phyloP scores from a whole-genome alignment of 129 eudicot species.

The Tagetes patula region DNA sequence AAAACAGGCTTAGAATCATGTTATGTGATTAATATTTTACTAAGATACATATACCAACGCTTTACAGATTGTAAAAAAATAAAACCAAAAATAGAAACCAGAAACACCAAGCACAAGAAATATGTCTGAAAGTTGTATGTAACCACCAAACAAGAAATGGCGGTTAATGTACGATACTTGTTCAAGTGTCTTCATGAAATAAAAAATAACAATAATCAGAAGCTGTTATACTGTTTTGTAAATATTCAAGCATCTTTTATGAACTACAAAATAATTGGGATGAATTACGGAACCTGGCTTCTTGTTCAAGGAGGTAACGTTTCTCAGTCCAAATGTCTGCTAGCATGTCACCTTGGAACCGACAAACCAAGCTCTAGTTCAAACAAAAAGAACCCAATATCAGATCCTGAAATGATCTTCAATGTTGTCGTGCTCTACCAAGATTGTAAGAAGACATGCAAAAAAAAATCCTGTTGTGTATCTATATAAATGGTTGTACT shows the following conservation, averaged over 20 bases:
- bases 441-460: neutral
- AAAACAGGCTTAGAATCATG: too few species aligned
- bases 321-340: constrained; percentile 33
- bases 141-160: constrained; percentile 17
- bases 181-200: neutral
- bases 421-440: constrained; percentile 19
- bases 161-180: neutral
- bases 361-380: constrained; percentile 84
- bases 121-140: neutral
- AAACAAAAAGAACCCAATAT: constrained; percentile 39
- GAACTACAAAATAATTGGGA: constrained; percentile 24
- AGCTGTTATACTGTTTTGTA: neutral
- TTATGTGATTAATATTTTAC: too few species aligned
- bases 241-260: constrained; percentile 26
- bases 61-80: neutral
- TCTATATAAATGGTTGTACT: constrained; percentile 8
- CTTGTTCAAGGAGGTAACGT: constrained; percentile 31
- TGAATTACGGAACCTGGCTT: constrained; percentile 45
- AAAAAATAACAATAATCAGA: neutral
- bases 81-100: neutral
- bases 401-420: constrained; percentile 34
- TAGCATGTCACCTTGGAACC: constrained; percentile 88
- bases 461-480: neutral
- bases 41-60: too few species aligned
- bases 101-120: neutral